Evolutionary conservation across 2,329 filamentous ascomycete species (phyloP), one percentile per base, ranked within the genome.

Genomic region (Clarireedia monteithiana): DNA sequence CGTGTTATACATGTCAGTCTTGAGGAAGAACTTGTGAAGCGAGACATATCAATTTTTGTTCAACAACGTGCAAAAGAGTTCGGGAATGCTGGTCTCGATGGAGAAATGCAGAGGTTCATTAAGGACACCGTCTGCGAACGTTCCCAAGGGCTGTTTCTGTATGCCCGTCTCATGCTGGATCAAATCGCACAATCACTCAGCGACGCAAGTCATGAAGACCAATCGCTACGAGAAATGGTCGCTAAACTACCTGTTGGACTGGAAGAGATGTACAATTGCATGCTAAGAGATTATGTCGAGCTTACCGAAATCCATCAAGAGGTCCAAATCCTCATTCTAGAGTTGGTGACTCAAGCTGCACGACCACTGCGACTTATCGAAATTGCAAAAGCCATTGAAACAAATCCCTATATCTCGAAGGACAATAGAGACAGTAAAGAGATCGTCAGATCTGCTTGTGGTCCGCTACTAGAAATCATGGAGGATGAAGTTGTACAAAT

Each of bases 401-500:
- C 48, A 3, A 46, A 46, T 36, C 4, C 7, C 6, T 10, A 34
- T 6, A 5, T 39, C 17, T 5, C 17, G 5, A 23, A 24, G 14
- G 26, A 30, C 6, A 20, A 3, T 23, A 53, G 20, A 47, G 57
- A 63, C 6, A 67, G 63, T 34, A 76, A 76, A 56, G 52, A 64
- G 1, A 59, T 74, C 5, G 66, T 74, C 10, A 63, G 68, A 26
- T 64, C 61, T 10, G 66, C 69, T 6, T 75, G 72, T 58, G 74
- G 73, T 1, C 69, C 73, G 7, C 59, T 77, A 34, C 58, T 77
- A 1, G 74, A 77, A 57, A 64, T 76, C 20, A 63, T 74, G 2
- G 71, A 74, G 17, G 73, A 77, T 49, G 75, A 75, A 52, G 73
- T 71, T 0, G 57, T 77, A 9, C 69, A 69, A 17, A 69, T 77